A percentile compares a stretch with the other conserved stretches of the same genome.
phyloP scores from a whole-genome alignment of 345 rosid species.

The Aegle marmelos region DNA sequence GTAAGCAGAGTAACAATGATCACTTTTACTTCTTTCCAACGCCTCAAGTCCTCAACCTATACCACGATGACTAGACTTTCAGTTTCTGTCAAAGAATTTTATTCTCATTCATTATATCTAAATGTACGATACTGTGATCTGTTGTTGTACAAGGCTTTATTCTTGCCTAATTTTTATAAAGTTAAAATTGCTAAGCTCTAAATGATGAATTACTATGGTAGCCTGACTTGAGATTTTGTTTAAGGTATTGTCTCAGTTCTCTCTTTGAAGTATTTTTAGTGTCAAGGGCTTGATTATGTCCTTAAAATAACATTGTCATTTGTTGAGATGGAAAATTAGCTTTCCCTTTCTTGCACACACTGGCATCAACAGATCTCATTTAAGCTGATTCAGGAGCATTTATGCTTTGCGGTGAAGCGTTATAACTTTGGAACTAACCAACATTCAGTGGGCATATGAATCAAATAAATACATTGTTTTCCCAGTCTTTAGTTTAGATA shows the following conservation, averaged over 20 bases:
- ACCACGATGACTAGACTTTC: slow-evolving; percentile 7
- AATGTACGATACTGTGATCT: too few species aligned
- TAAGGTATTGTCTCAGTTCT: neutral
- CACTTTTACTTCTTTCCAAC: slow-evolving; percentile 3
- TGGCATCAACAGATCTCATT: neutral
- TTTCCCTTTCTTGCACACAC: neutral
- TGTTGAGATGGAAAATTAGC: neutral
- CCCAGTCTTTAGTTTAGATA: too few species aligned
- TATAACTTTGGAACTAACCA: neutral
- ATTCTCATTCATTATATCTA: neutral
- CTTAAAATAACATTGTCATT: neutral
- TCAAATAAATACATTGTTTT: neutral
- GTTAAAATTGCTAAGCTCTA: neutral
- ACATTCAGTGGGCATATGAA: neutral
- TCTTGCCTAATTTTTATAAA: neutral
- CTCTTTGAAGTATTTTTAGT: neutral
- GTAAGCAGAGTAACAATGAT: slow-evolving; percentile 39
- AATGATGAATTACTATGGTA: neutral
- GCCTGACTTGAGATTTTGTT: neutral
- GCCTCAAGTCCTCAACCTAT: neutral
- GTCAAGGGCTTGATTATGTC: neutral
- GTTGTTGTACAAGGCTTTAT: neutral
- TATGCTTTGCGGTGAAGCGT: neutral
- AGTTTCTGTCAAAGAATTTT: neutral
- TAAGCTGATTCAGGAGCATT: neutral